A percentile compares a stretch with the other conserved stretches of the same genome.
Conservation (phyloP, 202 grass and related monocot species). For the Panicum virgatum region DNA sequence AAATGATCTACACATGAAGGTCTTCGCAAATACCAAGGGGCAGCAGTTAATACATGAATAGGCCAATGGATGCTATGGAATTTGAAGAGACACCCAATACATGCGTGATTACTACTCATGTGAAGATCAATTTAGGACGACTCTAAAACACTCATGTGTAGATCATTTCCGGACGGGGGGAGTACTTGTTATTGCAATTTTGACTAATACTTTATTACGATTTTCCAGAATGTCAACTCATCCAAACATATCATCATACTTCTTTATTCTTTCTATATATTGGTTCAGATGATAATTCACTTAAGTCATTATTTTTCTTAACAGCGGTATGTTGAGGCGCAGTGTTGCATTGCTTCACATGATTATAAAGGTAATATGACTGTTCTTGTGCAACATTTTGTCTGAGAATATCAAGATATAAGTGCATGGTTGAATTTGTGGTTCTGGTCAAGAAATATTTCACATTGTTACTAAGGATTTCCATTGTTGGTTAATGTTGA, state of each 20-base stretch:
- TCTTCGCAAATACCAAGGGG: too few species aligned
- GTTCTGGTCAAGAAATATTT: conserved; percentile 18
- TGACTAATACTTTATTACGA: not conserved
- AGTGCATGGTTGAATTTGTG: not conserved
- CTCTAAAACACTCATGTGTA: too few species aligned
- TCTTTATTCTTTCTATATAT: conserved; percentile 36
- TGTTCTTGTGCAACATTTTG: not conserved
- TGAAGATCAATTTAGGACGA: too few species aligned
- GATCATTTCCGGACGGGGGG: too few species aligned
- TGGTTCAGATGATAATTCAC: conserved; percentile 15
- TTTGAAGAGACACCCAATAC: too few species aligned
- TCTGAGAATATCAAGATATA: conserved; percentile 27
- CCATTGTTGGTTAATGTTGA: not conserved
- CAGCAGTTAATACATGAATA: too few species aligned
- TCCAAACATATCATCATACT: conserved; percentile 6
- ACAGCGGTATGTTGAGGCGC: conserved; percentile 92
- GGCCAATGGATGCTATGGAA: too few species aligned
- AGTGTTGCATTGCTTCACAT: conserved; percentile 91
- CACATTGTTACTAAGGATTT: not conserved
- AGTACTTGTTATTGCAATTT: not conserved
- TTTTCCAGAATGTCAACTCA: conserved; percentile 25
- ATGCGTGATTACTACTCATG: too few species aligned
- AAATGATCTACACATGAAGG: too few species aligned
- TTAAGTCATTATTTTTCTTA: conserved; percentile 36
- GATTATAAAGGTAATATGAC: conserved; percentile 88